phyloP scores from a whole-genome alignment of 805 yeast genomes.

The Limtongozyma cylindracea region DNA sequence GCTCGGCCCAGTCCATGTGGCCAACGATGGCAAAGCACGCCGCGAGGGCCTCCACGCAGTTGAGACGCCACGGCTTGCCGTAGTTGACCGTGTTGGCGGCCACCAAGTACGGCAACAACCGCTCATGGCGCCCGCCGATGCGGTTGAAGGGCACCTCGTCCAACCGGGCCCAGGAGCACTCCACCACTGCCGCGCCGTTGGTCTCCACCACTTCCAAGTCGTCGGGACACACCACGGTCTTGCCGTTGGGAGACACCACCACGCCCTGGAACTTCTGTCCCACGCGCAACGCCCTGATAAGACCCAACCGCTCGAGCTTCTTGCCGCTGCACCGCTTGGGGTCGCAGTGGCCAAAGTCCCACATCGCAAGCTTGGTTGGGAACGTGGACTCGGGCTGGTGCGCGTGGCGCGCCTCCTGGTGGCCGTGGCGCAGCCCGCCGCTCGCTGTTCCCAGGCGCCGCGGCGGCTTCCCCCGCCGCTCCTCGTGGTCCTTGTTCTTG shows the following conservation, averaged over 20 bases:
- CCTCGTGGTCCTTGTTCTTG: constrained; percentile 23
- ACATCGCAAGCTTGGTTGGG: constrained; percentile 85
- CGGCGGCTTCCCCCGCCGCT: constrained; percentile 18
- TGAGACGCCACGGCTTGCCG: constrained; percentile 86
- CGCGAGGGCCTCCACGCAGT: constrained; percentile 94
- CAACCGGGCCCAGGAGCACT: constrained; percentile 96
- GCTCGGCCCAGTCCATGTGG: constrained; percentile 67
- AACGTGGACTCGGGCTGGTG: constrained; percentile 11
- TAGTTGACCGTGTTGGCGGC: constrained; percentile 96
- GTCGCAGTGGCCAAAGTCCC: constrained; percentile 98
- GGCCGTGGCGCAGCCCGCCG: constrained; percentile 14
- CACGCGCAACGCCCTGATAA: constrained; percentile 54
- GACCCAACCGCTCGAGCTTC: constrained; percentile 70
- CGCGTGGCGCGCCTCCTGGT: constrained; percentile 8
- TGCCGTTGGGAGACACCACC: constrained; percentile 85
- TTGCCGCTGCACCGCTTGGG: constrained; percentile 95
- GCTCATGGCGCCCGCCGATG: constrained; percentile 76
- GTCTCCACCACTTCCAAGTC: constrained; percentile 57
- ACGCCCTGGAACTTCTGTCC: constrained; percentile 87
- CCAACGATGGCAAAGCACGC: constrained; percentile 94
- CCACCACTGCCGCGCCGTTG: constrained; percentile 90
- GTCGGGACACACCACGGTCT: constrained; percentile 69
- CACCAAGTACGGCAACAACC: constrained; percentile 73
- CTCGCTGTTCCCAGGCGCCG: constrained; percentile 30
- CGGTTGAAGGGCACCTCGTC: constrained; percentile 88